A percentile compares a stretch with the other conserved stretches of the same genome.
Evolutionary conservation across 495 filamentous ascomycete species (phyloP).

Genomic region (Cudoniella acicularis): DNA sequence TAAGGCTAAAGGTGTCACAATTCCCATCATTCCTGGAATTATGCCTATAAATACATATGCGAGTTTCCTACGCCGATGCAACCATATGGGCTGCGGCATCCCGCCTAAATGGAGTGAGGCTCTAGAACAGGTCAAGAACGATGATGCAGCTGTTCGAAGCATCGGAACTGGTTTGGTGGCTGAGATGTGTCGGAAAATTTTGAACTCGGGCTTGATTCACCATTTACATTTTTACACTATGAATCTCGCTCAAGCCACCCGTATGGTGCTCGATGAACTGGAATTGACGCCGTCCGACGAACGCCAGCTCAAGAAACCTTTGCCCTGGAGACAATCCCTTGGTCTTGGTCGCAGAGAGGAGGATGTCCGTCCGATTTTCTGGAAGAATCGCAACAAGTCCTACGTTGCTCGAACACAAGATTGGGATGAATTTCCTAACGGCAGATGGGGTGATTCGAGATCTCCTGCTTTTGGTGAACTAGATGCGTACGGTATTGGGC

Average conservation of each 20-base stretch:
- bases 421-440: slow-evolving; percentile 99
- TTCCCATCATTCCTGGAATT: slow-evolving; percentile 95
- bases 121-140: slow-evolving; percentile 92
- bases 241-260: slow-evolving; percentile 94
- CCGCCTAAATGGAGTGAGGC: slow-evolving; percentile 76
- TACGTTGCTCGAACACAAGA: slow-evolving; percentile 95
- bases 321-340: slow-evolving; percentile 95
- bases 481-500: slow-evolving; percentile 89
- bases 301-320: slow-evolving; percentile 72
- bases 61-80: slow-evolving; percentile 82
- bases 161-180: slow-evolving; percentile 88
- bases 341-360: slow-evolving; percentile 83
- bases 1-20: slow-evolving; percentile 75
- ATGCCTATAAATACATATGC: slow-evolving; percentile 98
- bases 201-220: slow-evolving; percentile 68
- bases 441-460: slow-evolving; percentile 95
- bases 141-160: slow-evolving; percentile 88
- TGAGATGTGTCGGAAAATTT: slow-evolving; percentile 81
- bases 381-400: slow-evolving; percentile 93
- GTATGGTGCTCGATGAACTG: slow-evolving; percentile 88
- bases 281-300: slow-evolving; percentile 70
- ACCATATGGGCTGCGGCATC: slow-evolving; percentile 80
- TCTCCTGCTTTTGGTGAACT: slow-evolving; percentile 97
- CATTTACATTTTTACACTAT: slow-evolving; percentile 99
- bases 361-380: slow-evolving; percentile 98